phyloP scores from a whole-genome alignment of 2,329 filamentous ascomycete species.

The Aspergillus calidoustus region DNA sequence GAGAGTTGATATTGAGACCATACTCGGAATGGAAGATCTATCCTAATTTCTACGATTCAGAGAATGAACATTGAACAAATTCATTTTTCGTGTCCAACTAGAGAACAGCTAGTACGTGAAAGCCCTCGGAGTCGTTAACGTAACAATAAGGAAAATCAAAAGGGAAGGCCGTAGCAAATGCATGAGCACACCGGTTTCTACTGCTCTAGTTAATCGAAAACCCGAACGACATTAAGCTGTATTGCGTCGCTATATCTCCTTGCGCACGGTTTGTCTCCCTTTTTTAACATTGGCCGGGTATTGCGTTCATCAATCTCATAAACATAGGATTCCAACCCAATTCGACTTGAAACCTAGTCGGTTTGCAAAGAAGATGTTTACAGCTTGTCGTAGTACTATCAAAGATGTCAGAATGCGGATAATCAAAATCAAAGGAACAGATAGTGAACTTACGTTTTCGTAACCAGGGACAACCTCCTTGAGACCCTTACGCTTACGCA shows the following conservation, averaged over 20 bases:
- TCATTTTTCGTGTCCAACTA: conserved; percentile 37
- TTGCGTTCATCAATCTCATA: conserved; percentile 51
- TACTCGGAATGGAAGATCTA: too few relatives aligned
- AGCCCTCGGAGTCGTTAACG: conserved; percentile 35
- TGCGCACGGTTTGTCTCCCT: conserved; percentile 24
- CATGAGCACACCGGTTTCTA: conserved; percentile 36
- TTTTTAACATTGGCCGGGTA: conserved; percentile 36
- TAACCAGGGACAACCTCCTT: conserved; percentile 92
- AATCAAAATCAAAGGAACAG: not conserved
- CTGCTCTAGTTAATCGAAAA: conserved; percentile 35
- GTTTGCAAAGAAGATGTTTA: conserved; percentile 60
- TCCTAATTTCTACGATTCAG: not conserved
- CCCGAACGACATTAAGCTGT: conserved; percentile 38
- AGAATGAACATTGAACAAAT: conserved; percentile 25
- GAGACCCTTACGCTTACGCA: conserved; percentile 99
- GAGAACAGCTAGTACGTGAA: conserved; percentile 31
- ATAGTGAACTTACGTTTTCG: conserved; percentile 79
- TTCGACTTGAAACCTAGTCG: conserved; percentile 48
- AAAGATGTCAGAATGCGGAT: conserved; percentile 29
- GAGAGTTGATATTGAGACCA: too few relatives aligned
- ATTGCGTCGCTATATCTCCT: conserved; percentile 34
- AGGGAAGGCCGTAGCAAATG: conserved; percentile 34
- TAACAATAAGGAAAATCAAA: conserved; percentile 27
- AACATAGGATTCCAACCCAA: conserved; percentile 42
- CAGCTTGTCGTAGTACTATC: conserved; percentile 98